Evolutionary conservation across 2,329 filamentous ascomycete species (phyloP).

Genomic region (Plectosphaerella cucumerina): DNA sequence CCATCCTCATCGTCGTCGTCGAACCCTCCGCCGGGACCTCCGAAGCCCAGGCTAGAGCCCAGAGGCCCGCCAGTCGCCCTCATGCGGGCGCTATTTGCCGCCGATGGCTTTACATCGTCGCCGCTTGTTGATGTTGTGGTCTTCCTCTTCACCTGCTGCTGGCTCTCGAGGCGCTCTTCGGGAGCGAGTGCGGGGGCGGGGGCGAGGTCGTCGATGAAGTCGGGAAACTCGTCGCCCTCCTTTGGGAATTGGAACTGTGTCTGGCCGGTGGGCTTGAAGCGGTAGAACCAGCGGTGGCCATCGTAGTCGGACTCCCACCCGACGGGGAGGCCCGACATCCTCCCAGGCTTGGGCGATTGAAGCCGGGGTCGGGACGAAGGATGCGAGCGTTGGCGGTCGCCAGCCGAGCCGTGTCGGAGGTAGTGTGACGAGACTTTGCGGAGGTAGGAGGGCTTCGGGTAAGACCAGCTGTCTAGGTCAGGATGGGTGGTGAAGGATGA

Average conservation of each 20-base stretch:
- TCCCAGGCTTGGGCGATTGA: too few species aligned
- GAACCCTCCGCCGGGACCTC: conserved; percentile 19
- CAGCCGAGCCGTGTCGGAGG: too few species aligned
- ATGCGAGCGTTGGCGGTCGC: too few species aligned
- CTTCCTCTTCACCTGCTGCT: conserved; percentile 41
- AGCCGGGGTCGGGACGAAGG: too few species aligned
- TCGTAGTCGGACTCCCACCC: conserved; percentile 58
- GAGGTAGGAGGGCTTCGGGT: too few species aligned
- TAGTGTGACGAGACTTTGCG: too few species aligned
- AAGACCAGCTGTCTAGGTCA: too few species aligned
- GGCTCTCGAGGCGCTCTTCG: conserved; percentile 49
- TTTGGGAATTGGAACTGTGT: conserved; percentile 54
- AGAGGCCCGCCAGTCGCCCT: conserved; percentile 14
- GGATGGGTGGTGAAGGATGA: too few species aligned
- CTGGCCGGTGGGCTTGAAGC: conserved; percentile 48
- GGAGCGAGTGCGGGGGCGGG: conserved; percentile 38
- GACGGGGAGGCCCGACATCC: conserved; percentile 41
- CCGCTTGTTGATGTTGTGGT: conserved; percentile 13
- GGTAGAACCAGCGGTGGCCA: conserved; percentile 53
- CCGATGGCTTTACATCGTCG: background rate
- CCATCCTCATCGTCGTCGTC: conserved; percentile 27
- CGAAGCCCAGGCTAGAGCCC: conserved; percentile 12
- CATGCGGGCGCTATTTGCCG: conserved; percentile 9
- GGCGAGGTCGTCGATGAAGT: conserved; percentile 34
- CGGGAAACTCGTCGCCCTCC: conserved; percentile 55